Percentiles rank a stretch among this genome's conserved stretches.
Evolutionary conservation across 1,139 yeast genomes (phyloP).

Genomic region (Hansenula sp.): DNA sequence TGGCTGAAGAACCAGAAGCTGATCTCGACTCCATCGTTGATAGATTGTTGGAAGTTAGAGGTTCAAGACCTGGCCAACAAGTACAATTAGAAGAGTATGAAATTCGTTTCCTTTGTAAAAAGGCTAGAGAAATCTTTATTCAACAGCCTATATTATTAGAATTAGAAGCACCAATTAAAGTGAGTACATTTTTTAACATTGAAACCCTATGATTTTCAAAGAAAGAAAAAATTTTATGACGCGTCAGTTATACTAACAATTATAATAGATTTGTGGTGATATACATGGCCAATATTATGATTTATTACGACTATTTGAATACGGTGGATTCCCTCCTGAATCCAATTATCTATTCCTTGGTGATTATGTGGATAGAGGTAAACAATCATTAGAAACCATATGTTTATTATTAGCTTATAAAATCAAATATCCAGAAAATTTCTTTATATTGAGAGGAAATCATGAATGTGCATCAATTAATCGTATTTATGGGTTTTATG

Average conservation of each 20-base stretch:
- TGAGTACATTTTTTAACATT: neutral
- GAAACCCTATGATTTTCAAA: too few relatives aligned
- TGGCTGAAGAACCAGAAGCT: slow-evolving; percentile 64
- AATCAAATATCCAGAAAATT: slow-evolving; percentile 96
- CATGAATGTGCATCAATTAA: slow-evolving; percentile 98
- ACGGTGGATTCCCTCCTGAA: slow-evolving; percentile 99
- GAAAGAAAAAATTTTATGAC: too few relatives aligned
- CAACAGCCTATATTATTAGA: slow-evolving; percentile 95
- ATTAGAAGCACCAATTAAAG: slow-evolving; percentile 92
- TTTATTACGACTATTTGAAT: slow-evolving; percentile 88
- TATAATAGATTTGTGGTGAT: slow-evolving; percentile 66
- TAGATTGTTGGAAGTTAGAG: slow-evolving; percentile 94
- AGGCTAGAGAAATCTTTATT: slow-evolving; percentile 95
- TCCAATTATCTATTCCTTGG: slow-evolving; percentile 94
- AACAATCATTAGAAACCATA: slow-evolving; percentile 92
- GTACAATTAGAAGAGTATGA: slow-evolving; percentile 92
- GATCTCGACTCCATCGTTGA: slow-evolving; percentile 97
- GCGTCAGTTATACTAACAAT: slow-evolving; percentile 5
- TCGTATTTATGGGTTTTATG: slow-evolving; percentile 95
- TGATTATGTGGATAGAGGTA: slow-evolving; percentile 97
- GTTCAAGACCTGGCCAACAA: slow-evolving; percentile 97
- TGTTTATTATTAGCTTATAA: slow-evolving; percentile 90
- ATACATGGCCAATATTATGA: slow-evolving; percentile 98
- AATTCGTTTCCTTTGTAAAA: slow-evolving; percentile 92
- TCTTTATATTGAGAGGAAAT: slow-evolving; percentile 91